A percentile compares a stretch with the other conserved stretches of the same genome.
Evolutionary conservation across 139 green algal genomes (phyloP).

Genomic region (Chlorella ohadii): DNA sequence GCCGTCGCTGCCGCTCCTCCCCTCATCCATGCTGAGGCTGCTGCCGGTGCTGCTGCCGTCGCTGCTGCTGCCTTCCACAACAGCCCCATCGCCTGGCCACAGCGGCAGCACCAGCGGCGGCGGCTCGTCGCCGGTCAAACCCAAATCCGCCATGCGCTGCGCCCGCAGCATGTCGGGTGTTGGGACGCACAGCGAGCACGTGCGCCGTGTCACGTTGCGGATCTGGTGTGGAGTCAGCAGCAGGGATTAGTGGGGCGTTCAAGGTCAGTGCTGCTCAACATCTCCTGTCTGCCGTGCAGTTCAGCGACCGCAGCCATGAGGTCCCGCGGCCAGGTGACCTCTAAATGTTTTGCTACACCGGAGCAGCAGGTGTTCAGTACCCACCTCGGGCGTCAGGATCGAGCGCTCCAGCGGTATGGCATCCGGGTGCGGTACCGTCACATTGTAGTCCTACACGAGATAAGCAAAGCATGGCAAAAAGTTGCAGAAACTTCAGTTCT

Average conservation of each 20-base stretch:
- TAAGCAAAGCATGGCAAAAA: too few relatives aligned
- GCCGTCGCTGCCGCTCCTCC: background rate
- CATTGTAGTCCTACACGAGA: conserved; percentile 17
- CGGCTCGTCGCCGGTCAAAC: background rate
- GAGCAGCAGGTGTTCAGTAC: too few relatives aligned
- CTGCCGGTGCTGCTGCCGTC: background rate
- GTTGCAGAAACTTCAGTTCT: too few relatives aligned
- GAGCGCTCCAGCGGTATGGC: conserved; percentile 5
- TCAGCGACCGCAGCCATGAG: too few relatives aligned
- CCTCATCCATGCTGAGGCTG: background rate
- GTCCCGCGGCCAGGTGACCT: too few relatives aligned
- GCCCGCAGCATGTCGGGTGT: background rate
- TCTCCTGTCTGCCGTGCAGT: too few relatives aligned
- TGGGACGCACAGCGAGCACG: background rate
- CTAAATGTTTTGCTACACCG: too few relatives aligned
- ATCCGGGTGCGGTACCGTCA: background rate
- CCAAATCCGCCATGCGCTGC: background rate
- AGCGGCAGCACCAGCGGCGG: background rate
- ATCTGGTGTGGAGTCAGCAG: background rate
- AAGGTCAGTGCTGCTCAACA: too few relatives aligned
- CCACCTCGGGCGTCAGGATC: background rate
- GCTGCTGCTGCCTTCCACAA: background rate
- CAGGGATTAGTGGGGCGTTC: too few relatives aligned
- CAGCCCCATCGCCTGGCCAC: too few relatives aligned
- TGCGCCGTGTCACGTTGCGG: background rate